Conservation (phyloP, 2,329 filamentous ascomycete species). For the Apiospora aurea region DNA sequence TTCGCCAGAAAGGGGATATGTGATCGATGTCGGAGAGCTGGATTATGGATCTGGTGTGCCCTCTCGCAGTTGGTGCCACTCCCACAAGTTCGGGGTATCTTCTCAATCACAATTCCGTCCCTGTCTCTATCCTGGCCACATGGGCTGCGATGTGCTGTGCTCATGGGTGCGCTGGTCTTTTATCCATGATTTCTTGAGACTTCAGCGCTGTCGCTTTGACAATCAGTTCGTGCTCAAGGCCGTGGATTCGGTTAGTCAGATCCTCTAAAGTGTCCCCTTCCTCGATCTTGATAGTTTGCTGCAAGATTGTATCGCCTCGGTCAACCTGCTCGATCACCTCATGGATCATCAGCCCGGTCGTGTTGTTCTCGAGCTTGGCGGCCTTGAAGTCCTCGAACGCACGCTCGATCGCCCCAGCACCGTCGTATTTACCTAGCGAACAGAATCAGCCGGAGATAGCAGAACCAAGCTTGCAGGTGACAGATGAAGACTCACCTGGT, state of each 20-base stretch:
- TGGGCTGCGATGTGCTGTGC: background rate
- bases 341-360: constrained; percentile 79
- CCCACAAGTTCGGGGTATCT: background rate
- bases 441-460: constrained; percentile 49
- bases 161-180: background rate
- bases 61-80: background rate
- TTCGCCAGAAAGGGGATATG: background rate
- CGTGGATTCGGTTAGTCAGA: constrained; percentile 77
- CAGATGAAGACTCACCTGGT: constrained; percentile 34
- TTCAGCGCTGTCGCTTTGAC: constrained; percentile 68
- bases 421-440: constrained; percentile 69
- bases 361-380: constrained; percentile 63
- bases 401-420: constrained; percentile 72
- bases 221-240: constrained; percentile 78
- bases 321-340: constrained; percentile 84
- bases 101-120: background rate
- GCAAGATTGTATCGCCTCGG: constrained; percentile 75
- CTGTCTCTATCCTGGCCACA: background rate
- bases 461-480: constrained; percentile 59
- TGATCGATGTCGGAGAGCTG: constrained; percentile 11
- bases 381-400: constrained; percentile 69
- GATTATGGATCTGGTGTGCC: background rate
- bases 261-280: constrained; percentile 69
- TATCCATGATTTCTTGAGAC: constrained; percentile 21
- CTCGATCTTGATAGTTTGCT: constrained; percentile 71